phyloP scores from a whole-genome alignment of 257 asterid genomes.

The Primulina huaijiensis region DNA sequence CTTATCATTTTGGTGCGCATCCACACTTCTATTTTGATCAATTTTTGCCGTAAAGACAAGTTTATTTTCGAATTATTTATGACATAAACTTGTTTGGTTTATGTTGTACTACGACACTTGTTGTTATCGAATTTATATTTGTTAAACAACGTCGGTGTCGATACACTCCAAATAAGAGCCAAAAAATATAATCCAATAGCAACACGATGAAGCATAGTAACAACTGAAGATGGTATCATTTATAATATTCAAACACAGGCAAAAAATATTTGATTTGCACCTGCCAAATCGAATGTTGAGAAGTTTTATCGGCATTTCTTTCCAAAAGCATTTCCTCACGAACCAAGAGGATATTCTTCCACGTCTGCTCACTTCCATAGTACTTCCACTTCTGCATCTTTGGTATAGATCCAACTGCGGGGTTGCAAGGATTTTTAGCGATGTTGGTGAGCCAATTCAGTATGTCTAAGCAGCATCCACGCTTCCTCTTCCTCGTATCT shows the following conservation, averaged over 20 bases:
- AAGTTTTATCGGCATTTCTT: conserved; percentile 40
- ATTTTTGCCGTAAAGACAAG: no score
- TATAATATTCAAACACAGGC: neutral
- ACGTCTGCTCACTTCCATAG: conserved; percentile 45
- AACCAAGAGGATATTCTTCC: conserved; percentile 69
- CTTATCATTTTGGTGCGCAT: no score
- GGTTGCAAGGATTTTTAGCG: conserved; percentile 66
- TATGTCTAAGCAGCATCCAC: conserved; percentile 34
- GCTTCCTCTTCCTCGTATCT: conserved; percentile 53
- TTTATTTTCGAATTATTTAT: no score
- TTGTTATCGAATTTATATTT: no score
- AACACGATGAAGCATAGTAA: neutral
- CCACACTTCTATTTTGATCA: no score
- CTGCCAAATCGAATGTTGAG: conserved; percentile 51
- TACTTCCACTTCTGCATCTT: conserved; percentile 67
- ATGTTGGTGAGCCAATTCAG: conserved; percentile 58
- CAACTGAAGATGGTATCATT: conserved; percentile 2
- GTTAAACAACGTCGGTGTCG: no score
- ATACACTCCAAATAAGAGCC: neutral
- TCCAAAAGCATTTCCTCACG: conserved; percentile 54
- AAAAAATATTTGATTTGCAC: conserved; percentile 30
- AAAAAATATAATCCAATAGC: conserved; percentile 9
- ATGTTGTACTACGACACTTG: no score
- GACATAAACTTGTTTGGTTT: no score
- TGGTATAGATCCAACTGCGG: conserved; percentile 45